Base-by-base conservation (phyloP, 805 yeast genomes). In the Starmerella geochares region DNA sequence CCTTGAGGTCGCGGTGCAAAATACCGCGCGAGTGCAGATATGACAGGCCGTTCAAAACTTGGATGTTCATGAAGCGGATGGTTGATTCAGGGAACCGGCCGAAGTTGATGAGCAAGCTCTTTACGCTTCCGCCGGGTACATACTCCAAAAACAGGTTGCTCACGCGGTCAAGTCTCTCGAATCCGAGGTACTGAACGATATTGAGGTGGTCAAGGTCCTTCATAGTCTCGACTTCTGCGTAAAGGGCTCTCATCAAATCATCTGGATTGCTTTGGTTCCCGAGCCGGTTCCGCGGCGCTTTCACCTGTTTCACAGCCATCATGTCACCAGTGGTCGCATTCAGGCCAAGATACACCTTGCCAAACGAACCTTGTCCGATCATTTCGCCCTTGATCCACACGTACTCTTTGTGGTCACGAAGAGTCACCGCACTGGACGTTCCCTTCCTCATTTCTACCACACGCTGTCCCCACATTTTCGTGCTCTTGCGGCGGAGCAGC, bases 371-470 rank as follows among this genome's bases (percentile, higher is more conserved):
- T 51, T 86, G 79, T 0, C 99, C 99, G 51, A 92, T 86, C 54
- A 92, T 71, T 61, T 88, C 96, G 73, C 99, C 99, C 62, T 86
- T 86, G 45, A 94, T 83, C 99, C 99, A 92, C 0, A 94, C 94
- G 69, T 87, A 90, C 66, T 88, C 94, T 48, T 74, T 75, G 29
- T 76, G 76, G 60, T 76, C 81, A 48, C 78, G 74, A 47, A 84
- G 66, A 56, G 79, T 79, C 58, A 81, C 81, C 23, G 82, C 79
- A 39, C 36, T 51, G n/a, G 53, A 47, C 47, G 80, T 76, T 10
- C 84, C 81, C 52, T 74, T 72, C 35, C 76, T 76, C 53, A 75
- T 72, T 66, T 92, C 98, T 28, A 87, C 81, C 14, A 86, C 94
- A 54, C 77, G 81, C 54, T 86, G 87, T 19, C 98, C 99, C 99